phyloP scores from a whole-genome alignment of 345 rosid species.

The Acer yangbiense region DNA sequence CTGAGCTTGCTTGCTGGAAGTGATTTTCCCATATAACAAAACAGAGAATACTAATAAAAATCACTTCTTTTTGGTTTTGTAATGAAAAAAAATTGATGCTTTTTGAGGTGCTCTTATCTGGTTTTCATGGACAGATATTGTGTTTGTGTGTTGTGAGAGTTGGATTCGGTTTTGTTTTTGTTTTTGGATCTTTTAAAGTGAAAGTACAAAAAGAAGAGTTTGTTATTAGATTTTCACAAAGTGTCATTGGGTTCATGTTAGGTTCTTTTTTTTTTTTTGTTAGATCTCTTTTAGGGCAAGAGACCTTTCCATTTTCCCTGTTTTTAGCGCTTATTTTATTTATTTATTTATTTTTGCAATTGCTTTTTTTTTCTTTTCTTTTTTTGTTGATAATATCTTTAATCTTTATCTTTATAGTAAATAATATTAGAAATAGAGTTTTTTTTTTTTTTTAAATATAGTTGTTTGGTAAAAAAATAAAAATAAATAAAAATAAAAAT shows the following conservation, averaged over 20 bases:
- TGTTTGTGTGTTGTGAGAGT: neutral
- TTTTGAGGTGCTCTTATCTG: conserved; percentile 9
- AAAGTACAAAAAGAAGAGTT: neutral
- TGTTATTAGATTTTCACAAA: neutral
- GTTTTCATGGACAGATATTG: conserved; percentile 22
- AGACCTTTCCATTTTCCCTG: neutral
- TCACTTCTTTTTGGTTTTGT: neutral
- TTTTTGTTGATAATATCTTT: too few relatives aligned
- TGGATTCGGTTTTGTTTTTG: neutral
- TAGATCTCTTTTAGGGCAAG: neutral
- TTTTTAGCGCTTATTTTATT: neutral
- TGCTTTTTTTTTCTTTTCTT: too few relatives aligned
- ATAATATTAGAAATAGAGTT: too few relatives aligned
- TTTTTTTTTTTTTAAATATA: too few relatives aligned
- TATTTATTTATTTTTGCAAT: neutral
- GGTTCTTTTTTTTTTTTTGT: neutral
- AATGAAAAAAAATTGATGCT: neutral
- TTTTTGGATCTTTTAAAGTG: neutral
- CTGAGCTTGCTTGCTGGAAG: conserved; percentile 37
- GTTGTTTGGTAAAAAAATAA: too few relatives aligned
- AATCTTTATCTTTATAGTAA: too few relatives aligned
- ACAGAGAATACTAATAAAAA: neutral
- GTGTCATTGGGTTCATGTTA: neutral
- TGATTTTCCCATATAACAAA: conserved; percentile 63
- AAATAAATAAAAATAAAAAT: too few relatives aligned